Conservation (phyloP, 1,284 basidiomycete species). For the Austroboletus niveus region DNA sequence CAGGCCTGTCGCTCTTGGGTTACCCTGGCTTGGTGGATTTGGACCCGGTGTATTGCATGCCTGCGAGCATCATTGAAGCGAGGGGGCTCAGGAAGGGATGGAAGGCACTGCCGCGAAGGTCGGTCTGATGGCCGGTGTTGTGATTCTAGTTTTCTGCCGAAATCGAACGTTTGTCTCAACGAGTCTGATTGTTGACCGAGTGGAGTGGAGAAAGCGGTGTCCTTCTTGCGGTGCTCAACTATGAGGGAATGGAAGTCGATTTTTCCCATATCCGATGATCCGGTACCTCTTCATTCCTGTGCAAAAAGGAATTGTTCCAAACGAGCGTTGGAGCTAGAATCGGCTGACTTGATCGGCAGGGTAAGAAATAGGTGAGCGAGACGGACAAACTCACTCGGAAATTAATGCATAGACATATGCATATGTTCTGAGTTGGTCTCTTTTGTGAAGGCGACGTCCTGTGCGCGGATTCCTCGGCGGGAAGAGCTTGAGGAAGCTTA, state of each 20-base stretch:
- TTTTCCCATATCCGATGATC: neutral
- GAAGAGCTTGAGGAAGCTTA: neutral
- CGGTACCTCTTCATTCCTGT: conserved; percentile 9
- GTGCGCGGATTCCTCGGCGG: neutral
- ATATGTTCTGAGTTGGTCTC: no score
- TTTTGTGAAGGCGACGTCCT: neutral
- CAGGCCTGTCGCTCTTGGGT: conserved; percentile 87
- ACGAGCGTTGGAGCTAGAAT: neutral
- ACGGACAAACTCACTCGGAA: conserved; percentile 4
- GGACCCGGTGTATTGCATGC: conserved; percentile 98
- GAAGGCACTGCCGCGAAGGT: conserved; percentile 52
- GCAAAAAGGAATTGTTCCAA: conserved; percentile 9
- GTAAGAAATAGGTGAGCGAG: neutral
- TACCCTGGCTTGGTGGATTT: conserved; percentile 81
- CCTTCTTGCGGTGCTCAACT: neutral
- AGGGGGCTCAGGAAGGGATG: conserved; percentile 67
- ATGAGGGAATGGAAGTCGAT: conserved; percentile 20
- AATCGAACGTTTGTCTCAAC: conserved; percentile 1
- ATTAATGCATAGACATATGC: conserved; percentile 8
- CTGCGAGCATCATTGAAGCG: conserved; percentile 68
- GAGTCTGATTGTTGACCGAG: neutral
- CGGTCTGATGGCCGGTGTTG: conserved; percentile 11
- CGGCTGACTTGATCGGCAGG: conserved; percentile 1
- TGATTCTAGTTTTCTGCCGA: conserved; percentile 3
- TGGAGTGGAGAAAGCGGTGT: no score